A percentile compares a stretch with the other conserved stretches of the same genome.
Evolutionary conservation across 2,329 filamentous ascomycete species (phyloP).

Genomic region (Hypoxylon sp.): DNA sequence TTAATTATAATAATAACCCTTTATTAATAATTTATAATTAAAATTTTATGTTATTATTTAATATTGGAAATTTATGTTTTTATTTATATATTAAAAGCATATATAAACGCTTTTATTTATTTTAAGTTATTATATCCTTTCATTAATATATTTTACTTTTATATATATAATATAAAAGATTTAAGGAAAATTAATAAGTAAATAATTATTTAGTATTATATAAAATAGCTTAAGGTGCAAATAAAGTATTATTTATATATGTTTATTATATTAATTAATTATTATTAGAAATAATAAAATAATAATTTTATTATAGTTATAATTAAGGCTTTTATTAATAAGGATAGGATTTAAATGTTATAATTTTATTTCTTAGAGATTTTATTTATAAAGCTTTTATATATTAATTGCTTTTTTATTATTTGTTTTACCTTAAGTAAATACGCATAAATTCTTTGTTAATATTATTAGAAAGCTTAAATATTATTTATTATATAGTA

Average conservation of each 20-base stretch:
- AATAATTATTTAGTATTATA: neutral
- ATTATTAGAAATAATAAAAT: neutral
- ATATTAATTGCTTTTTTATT: neutral
- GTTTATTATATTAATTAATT: neutral
- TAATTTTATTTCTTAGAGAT: neutral
- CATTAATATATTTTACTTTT: conserved; percentile 4
- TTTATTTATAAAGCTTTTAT: neutral
- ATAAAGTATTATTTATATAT: neutral
- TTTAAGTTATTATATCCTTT: neutral
- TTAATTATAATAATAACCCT: neutral
- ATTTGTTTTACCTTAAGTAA: neutral
- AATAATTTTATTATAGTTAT: neutral
- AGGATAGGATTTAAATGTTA: neutral
- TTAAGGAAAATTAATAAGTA: neutral
- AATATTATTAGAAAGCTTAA: neutral
- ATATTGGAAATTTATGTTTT: neutral
- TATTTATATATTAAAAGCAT: neutral
- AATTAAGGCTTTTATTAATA: neutral
- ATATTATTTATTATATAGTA: neutral
- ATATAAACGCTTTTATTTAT: neutral
- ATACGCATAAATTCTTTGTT: neutral
- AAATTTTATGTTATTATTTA: neutral
- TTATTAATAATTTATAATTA: neutral
- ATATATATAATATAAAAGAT: too few relatives aligned
- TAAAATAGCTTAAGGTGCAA: neutral